Evolutionary conservation across 1,284 basidiomycete species (phyloP).

Genomic region (Cutaneotrichosporon dermatis): DNA sequence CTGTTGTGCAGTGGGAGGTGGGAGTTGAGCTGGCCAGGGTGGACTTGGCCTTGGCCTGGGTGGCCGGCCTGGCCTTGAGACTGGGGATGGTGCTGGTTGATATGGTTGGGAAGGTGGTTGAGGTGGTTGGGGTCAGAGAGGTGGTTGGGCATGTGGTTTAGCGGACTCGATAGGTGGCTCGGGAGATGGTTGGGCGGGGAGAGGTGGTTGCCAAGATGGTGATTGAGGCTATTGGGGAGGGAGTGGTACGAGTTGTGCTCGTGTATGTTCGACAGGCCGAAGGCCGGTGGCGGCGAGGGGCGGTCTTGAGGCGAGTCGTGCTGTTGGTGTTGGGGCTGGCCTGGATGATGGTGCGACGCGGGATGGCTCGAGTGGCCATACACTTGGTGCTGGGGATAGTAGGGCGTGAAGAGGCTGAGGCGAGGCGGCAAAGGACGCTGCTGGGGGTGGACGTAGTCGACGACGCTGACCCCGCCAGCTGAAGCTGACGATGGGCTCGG

Average conservation of each 20-base stretch:
- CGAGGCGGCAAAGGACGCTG: slow-evolving; percentile 2
- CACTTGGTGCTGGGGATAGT: neutral
- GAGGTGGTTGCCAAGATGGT: no score
- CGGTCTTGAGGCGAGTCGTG: neutral
- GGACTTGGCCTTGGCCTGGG: no score
- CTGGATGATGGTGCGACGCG: no score
- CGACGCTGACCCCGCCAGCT: neutral
- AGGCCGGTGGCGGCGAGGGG: neutral
- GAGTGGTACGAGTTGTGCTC: neutral
- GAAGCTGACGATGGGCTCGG: no score
- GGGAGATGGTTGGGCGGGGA: no score
- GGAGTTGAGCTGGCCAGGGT: no score
- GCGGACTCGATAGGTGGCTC: no score
- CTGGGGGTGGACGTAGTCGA: slow-evolving; percentile 1
- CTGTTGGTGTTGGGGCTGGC: neutral
- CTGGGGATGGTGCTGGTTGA: neutral
- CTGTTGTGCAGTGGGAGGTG: no score
- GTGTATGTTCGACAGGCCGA: slow-evolving; percentile 1
- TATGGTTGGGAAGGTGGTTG: neutral
- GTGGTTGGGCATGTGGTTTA: no score
- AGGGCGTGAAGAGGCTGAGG: neutral
- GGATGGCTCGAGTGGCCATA: neutral
- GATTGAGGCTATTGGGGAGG: no score
- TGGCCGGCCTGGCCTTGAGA: no score
- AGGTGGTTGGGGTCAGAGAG: neutral